Conservation (phyloP, 1,284 basidiomycete genomes). For the Erythrobasidium hasegawianum region DNA sequence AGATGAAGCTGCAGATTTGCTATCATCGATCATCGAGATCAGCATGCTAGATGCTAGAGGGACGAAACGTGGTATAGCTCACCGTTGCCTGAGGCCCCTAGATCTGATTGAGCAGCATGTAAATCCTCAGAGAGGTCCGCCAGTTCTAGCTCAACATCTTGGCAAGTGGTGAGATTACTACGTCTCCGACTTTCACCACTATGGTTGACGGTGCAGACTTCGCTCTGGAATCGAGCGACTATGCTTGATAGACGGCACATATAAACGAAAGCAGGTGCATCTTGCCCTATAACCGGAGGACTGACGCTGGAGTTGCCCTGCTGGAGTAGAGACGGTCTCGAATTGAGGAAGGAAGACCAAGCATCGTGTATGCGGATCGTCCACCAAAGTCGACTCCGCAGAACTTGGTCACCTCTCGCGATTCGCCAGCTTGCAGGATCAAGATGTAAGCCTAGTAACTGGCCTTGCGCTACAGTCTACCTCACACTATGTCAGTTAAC, state of each 20-base stretch:
- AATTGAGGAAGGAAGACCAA: slow-evolving; percentile 43
- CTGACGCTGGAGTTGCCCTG: too few relatives aligned
- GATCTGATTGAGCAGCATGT: too few relatives aligned
- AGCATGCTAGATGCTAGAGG: too few relatives aligned
- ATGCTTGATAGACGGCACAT: slow-evolving; percentile 40
- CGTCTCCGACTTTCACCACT: neutral
- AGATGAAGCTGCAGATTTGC: slow-evolving; percentile 41
- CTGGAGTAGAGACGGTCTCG: slow-evolving; percentile 37
- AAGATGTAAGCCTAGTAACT: too few relatives aligned
- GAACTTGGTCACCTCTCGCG: neutral
- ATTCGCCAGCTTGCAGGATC: too few relatives aligned
- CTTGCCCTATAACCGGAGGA: slow-evolving; percentile 41
- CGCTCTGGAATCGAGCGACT: slow-evolving; percentile 40
- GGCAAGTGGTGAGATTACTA: too few relatives aligned
- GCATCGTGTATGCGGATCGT: slow-evolving; percentile 42
- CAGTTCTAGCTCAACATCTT: too few relatives aligned
- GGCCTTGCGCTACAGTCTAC: too few relatives aligned
- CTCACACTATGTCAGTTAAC: too few relatives aligned
- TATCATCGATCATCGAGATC: neutral
- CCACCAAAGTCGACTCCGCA: slow-evolving; percentile 45
- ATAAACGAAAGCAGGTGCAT: slow-evolving; percentile 41
- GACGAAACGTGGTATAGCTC: too few relatives aligned
- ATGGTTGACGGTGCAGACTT: slow-evolving; percentile 41
- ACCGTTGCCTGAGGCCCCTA: too few relatives aligned
- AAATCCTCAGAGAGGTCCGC: too few relatives aligned